Evolutionary conservation across 2,329 filamentous ascomycete species (phyloP), one percentile per base, ranked within the genome.

Genomic region (Fusarium veterinarium): DNA sequence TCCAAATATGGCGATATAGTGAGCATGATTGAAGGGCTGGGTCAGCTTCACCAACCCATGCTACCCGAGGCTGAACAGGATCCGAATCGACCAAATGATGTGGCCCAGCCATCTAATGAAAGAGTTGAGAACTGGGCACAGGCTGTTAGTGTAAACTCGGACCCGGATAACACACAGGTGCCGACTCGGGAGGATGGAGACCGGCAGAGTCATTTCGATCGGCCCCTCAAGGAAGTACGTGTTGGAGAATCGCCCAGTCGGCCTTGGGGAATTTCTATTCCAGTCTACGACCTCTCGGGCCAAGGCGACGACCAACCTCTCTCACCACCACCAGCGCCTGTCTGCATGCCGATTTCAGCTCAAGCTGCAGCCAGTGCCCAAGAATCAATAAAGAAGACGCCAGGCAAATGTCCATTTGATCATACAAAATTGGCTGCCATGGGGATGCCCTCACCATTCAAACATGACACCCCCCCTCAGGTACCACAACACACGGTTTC

Each of bases 1-100:
- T 94, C 94, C 71, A 98, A 98, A 81, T 98, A 98, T 80, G 95
- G 94, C 73, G 95, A 92, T 80, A 85, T 98, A 46, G 94, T 94
- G 75, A 97, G 90, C 83, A 98, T 98, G 95, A 97, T 98, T 69
- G 92, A 96, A 80, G 94, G 94, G 13, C 86, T 98, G 42, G 93
- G 95, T 53, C 89, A 92, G 72, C 94, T 97, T 76, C 95, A 98
- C 79, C 93, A 96, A 79, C 91, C 93, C 10, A 94, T 96, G 90
- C 85, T 98, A 33, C 93, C 93, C 3, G 86, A 88, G 42, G 84
- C 85, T 9, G 86, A 87, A 53, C 77, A 77, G 71, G 84, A 87
- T 70, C 83, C 76, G 67, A 81, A 80, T 55, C 83, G 76, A 45
- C 83, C 74, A 58, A 84, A 81, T 71, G 83, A 85, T 46, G 82